phyloP scores from a whole-genome alignment of 768 basidiomycete species.

The Gymnopilus dilepis region DNA sequence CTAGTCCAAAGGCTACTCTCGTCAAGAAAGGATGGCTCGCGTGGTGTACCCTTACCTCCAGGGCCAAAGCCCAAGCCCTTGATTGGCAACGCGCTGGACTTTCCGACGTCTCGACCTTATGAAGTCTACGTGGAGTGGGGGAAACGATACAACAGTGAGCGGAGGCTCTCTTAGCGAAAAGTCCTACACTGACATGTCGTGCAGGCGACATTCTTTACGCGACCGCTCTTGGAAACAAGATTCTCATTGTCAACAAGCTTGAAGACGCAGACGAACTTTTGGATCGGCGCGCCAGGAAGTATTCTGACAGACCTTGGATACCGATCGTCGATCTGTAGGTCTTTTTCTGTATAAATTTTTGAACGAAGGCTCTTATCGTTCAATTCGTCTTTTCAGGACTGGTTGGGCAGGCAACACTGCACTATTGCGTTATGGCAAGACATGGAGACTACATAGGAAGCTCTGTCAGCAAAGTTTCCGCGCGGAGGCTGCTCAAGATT shows the following conservation, averaged over 20 bases:
- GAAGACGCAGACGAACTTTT: slow-evolving; percentile 27
- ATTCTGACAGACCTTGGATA: slow-evolving; percentile 48
- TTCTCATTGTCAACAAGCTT: slow-evolving; percentile 29
- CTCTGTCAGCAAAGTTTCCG: slow-evolving; percentile 32
- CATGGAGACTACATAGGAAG: slow-evolving; percentile 30
- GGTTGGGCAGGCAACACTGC: slow-evolving; percentile 31
- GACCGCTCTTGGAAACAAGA: slow-evolving; percentile 24
- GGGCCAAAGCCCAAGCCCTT: slow-evolving; percentile 13
- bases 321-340: slow-evolving; percentile 14
- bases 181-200: neutral
- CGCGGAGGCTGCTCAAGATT: slow-evolving; percentile 13
- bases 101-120: neutral
- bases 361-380: neutral
- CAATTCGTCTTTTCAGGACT: slow-evolving; percentile 16
- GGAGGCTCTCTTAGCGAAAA: neutral
- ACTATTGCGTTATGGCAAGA: slow-evolving; percentile 28
- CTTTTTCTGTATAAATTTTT: neutral
- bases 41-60: neutral
- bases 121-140: slow-evolving; percentile 11
- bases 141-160: slow-evolving; percentile 13
- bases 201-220: slow-evolving; percentile 27
- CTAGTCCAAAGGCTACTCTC: neutral
- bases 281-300: slow-evolving; percentile 50
- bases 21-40: neutral
- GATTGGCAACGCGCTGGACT: slow-evolving; percentile 12